Conservation (phyloP, 129 eudicot species). For the Helichrysum umbraculigerum region DNA sequence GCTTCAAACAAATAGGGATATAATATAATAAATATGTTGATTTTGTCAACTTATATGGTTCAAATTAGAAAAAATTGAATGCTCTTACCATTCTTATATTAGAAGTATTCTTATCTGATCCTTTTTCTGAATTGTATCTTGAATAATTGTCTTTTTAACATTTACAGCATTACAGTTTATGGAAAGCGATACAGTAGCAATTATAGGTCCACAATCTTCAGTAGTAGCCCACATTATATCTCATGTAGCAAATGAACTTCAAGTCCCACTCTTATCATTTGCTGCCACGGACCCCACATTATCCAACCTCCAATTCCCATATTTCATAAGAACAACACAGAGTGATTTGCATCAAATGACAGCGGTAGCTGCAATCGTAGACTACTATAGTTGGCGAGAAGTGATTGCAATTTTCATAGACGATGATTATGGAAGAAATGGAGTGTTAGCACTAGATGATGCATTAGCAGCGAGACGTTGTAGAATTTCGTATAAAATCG, state of each 20-base stretch:
- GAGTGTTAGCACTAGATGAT: slow-evolving; percentile 75
- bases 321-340: slow-evolving; percentile 71
- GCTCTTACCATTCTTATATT: neutral
- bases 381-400: slow-evolving; percentile 69
- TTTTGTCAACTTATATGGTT: no score
- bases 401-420: slow-evolving; percentile 71
- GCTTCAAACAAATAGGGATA: no score
- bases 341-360: slow-evolving; percentile 88
- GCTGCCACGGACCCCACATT: slow-evolving; percentile 94
- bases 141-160: neutral
- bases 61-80: neutral
- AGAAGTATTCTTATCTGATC: no score
- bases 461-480: slow-evolving; percentile 79
- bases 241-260: slow-evolving; percentile 71
- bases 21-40: no score
- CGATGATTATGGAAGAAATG: slow-evolving; percentile 92
- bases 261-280: slow-evolving; percentile 81
- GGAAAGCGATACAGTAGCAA: slow-evolving; percentile 75
- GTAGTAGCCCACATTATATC: slow-evolving; percentile 76
- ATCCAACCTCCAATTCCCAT: slow-evolving; percentile 78
- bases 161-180: slow-evolving; percentile 80
- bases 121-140: neutral
- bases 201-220: slow-evolving; percentile 92
- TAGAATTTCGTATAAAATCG: slow-evolving; percentile 58
- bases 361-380: slow-evolving; percentile 67